A percentile compares a stretch with the other conserved stretches of the same genome.
phyloP scores from a whole-genome alignment of 2,329 filamentous ascomycete genomes.

The Stachybotrys echinatus region DNA sequence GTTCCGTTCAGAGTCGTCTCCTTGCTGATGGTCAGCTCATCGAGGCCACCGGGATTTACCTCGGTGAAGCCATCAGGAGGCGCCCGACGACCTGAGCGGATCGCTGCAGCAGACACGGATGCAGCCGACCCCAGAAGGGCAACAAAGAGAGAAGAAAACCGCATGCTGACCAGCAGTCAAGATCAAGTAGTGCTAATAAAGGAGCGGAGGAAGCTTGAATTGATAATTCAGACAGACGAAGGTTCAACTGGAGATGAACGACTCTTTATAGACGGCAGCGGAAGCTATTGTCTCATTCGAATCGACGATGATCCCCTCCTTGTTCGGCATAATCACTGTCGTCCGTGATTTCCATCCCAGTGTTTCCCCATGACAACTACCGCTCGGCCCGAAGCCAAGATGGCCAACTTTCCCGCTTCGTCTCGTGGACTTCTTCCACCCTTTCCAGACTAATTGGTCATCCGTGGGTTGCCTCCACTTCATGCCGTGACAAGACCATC shows the following conservation, averaged over 20 bases:
- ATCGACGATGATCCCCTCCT: not conserved
- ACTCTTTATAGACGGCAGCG: not conserved
- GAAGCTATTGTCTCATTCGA: not conserved
- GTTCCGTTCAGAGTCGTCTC: slow-evolving; percentile 35
- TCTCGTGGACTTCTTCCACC: not conserved
- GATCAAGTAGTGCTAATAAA: not conserved
- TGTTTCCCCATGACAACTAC: not conserved
- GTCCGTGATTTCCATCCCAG: not conserved
- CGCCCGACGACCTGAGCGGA: not conserved
- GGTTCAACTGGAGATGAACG: no score
- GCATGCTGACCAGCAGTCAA: not conserved
- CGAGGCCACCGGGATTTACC: slow-evolving; percentile 20
- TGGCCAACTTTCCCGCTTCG: not conserved
- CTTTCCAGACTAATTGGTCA: not conserved
- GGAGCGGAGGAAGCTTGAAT: not conserved
- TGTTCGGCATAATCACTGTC: not conserved
- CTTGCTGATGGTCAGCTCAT: slow-evolving; percentile 28
- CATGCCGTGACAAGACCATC: not conserved
- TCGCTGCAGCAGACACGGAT: not conserved
- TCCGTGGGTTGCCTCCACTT: not conserved
- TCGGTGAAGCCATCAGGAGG: slow-evolving; percentile 20
- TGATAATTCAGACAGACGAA: not conserved
- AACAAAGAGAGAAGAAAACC: not conserved
- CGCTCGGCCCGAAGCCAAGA: not conserved
- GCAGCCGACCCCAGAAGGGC: not conserved